These are phyloP conservation scores for Comarum palustre DNA, from an alignment of 306 rosid species.

Conservation along the genomic window DNA sequence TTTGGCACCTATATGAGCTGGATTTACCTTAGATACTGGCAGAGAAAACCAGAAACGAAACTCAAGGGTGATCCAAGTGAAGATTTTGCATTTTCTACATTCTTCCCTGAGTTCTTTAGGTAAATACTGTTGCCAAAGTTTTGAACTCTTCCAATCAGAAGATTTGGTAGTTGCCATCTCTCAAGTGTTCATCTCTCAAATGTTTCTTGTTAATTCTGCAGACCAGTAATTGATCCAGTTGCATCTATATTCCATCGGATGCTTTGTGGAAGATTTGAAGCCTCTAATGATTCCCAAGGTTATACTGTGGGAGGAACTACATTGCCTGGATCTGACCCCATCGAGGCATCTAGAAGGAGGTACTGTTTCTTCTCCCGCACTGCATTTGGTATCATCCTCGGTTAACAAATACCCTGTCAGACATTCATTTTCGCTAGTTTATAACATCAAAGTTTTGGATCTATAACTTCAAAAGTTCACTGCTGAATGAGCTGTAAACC, in stretches of 20 bases:
- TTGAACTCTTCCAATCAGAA: not conserved
- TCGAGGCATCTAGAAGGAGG: slow-evolving; percentile 94
- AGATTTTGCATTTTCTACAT: slow-evolving; percentile 86
- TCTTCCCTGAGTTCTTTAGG: slow-evolving; percentile 89
- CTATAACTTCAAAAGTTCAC: not conserved
- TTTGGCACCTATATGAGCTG: slow-evolving; percentile 88
- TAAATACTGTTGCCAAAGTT: slow-evolving; percentile 20
- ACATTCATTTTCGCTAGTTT: not conserved
- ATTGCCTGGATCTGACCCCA: slow-evolving; percentile 88
- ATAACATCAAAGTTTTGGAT: not conserved
- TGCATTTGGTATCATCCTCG: not conserved
- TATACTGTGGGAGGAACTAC: slow-evolving; percentile 49
- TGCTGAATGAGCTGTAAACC: not conserved
- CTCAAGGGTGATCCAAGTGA: slow-evolving; percentile 92
- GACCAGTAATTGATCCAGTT: slow-evolving; percentile 81
- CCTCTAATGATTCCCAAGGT: slow-evolving; percentile 45
- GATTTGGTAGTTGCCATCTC: slow-evolving; percentile 13
- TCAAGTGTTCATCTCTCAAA: too few species aligned
- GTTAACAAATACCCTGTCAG: not conserved
- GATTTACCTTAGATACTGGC: slow-evolving; percentile 99
- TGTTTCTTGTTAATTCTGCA: slow-evolving; percentile 36
- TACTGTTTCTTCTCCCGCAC: slow-evolving; percentile 31
- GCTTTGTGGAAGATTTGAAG: slow-evolving; percentile 80
- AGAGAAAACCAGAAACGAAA: slow-evolving; percentile 76
- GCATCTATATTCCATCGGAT: slow-evolving; percentile 76